Conservation (phyloP, 352 stramenopile species). For the Pythium dissotocum region DNA sequence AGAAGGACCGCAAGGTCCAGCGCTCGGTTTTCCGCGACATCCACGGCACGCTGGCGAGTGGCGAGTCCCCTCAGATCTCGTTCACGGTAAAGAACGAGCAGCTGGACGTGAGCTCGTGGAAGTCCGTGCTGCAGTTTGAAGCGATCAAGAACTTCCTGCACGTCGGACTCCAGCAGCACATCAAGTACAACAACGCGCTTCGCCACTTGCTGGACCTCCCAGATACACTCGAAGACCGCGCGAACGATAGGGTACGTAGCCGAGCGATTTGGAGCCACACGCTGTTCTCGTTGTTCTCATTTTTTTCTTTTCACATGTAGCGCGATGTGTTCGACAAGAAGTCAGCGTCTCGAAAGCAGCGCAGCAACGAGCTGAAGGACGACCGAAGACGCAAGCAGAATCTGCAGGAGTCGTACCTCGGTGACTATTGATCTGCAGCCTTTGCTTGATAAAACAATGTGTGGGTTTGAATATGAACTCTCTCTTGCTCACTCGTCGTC, state of each 20-base stretch:
- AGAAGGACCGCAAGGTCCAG: slow-evolving; percentile 88
- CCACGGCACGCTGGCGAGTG: slow-evolving; percentile 69
- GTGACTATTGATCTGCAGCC: slow-evolving; percentile 38
- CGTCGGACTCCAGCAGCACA: slow-evolving; percentile 77
- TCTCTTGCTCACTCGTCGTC: background rate
- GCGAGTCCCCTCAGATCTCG: slow-evolving; percentile 76
- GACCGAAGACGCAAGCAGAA: slow-evolving; percentile 79
- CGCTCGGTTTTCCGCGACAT: slow-evolving; percentile 85
- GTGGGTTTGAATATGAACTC: background rate
- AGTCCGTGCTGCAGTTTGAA: slow-evolving; percentile 81
- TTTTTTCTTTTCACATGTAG: slow-evolving; percentile 25
- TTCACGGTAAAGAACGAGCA: slow-evolving; percentile 79
- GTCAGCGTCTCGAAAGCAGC: slow-evolving; percentile 68
- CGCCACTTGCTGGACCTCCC: slow-evolving; percentile 74
- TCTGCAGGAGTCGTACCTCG: slow-evolving; percentile 73
- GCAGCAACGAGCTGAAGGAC: slow-evolving; percentile 79
- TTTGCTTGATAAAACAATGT: background rate
- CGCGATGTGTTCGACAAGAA: slow-evolving; percentile 86
- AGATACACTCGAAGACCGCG: slow-evolving; percentile 71
- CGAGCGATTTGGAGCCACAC: background rate
- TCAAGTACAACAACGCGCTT: slow-evolving; percentile 90
- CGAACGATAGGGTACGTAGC: slow-evolving; percentile 63
- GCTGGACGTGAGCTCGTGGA: slow-evolving; percentile 76
- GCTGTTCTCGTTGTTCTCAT: background rate
- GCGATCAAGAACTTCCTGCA: slow-evolving; percentile 76